A percentile compares a stretch with the other conserved stretches of the same genome.
Evolutionary conservation across 331 rosid genomes (phyloP).

Genomic region (Malus hybrid): DNA sequence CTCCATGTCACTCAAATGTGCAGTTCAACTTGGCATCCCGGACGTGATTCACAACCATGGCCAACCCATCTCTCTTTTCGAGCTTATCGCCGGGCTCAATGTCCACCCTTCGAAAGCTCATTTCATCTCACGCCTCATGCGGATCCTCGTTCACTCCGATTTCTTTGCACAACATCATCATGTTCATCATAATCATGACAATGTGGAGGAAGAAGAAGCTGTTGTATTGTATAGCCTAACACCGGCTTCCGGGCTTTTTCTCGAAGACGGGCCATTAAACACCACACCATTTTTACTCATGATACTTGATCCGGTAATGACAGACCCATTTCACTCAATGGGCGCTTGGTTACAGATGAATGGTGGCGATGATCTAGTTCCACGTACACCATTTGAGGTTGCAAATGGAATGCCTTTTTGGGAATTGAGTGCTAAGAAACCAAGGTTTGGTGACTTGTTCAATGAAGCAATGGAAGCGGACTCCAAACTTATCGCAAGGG

Average conservation of each 20-base stretch:
- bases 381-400: conserved; percentile 3
- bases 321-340: not conserved
- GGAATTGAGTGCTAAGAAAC: not conserved
- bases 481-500: not conserved
- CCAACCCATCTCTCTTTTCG: too few relatives aligned
- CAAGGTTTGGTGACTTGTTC: not conserved
- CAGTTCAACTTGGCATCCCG: too few relatives aligned
- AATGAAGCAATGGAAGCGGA: conserved; percentile 22
- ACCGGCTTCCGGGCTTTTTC: conserved; percentile 15
- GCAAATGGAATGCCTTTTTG: conserved; percentile 5
- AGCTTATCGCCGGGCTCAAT: too few relatives aligned
- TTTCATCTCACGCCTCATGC: not conserved
- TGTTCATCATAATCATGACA: not conserved
- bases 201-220: not conserved
- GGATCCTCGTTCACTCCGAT: not conserved
- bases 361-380: not conserved
- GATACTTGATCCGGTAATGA: not conserved
- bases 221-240: not conserved
- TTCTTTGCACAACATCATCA: too few relatives aligned
- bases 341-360: conserved; percentile 16
- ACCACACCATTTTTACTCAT: conserved; percentile 7
- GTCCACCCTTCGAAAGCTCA: not conserved
- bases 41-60: too few relatives aligned
- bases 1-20: not conserved
- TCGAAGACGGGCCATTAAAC: not conserved